Conservation (phyloP, 1,139 yeast species). For the Taphrina confusa region DNA sequence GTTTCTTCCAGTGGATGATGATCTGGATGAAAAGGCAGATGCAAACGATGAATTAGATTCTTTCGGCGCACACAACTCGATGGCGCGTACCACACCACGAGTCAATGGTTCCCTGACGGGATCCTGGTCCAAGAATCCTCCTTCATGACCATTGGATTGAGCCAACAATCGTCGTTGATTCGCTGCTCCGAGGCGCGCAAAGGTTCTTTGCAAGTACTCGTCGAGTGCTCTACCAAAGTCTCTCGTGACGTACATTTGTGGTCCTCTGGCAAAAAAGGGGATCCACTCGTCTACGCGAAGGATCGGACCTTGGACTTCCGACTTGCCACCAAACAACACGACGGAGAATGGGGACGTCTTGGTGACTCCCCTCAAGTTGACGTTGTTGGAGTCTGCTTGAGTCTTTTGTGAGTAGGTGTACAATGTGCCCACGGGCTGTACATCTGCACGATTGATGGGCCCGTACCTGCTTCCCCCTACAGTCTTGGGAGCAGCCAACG, state of each 20-base stretch:
- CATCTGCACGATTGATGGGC: conserved; percentile 1
- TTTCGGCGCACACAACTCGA: conserved; percentile 16
- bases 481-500: conserved; percentile 42
- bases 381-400: conserved; percentile 13
- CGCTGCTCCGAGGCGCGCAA: conserved; percentile 23
- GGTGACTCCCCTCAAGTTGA: conserved; percentile 13
- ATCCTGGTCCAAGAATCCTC: conserved; percentile 12
- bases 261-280: conserved; percentile 32
- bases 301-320: conserved; percentile 1
- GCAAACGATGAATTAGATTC: neutral
- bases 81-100: conserved; percentile 14
- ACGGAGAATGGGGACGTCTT: conserved; percentile 29
- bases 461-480: neutral
- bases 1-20: too few relatives aligned
- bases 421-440: conserved; percentile 7
- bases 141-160: neutral
- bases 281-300: conserved; percentile 28
- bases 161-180: conserved; percentile 14
- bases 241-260: conserved; percentile 8
- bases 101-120: conserved; percentile 19
- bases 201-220: conserved; percentile 16
- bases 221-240: conserved; percentile 2
- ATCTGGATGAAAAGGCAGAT: too few relatives aligned
- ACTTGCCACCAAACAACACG: conserved; percentile 29
- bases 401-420: conserved; percentile 29